A percentile compares a stretch with the other conserved stretches of the same genome.
phyloP scores from a whole-genome alignment of 768 basidiomycete species.

The Russula olivacea region DNA sequence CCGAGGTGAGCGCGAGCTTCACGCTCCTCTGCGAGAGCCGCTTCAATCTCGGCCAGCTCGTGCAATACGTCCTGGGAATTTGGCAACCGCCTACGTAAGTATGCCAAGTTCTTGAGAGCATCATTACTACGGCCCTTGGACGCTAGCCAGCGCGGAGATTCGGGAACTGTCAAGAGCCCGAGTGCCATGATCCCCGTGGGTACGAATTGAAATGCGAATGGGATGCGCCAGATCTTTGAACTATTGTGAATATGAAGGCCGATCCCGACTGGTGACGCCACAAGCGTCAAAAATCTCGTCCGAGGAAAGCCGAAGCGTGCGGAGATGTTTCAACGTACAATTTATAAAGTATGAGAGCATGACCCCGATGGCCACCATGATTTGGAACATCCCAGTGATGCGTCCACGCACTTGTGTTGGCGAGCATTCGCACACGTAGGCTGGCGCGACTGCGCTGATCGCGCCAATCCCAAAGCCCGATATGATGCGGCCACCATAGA shows the following conservation, averaged over 20 bases:
- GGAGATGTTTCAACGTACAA: slow-evolving; percentile 40
- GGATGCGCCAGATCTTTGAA: slow-evolving; percentile 58
- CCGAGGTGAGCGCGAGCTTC: slow-evolving; percentile 60
- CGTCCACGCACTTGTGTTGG: slow-evolving; percentile 84
- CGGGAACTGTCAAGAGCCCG: slow-evolving; percentile 62
- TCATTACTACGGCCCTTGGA: slow-evolving; percentile 51
- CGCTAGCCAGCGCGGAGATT: slow-evolving; percentile 74
- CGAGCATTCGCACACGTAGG: slow-evolving; percentile 81
- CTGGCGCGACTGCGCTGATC: slow-evolving; percentile 78
- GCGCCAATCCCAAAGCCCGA: slow-evolving; percentile 78
- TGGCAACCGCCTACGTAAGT: slow-evolving; percentile 45
- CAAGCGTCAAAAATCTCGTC: not conserved
- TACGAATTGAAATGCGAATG: slow-evolving; percentile 70
- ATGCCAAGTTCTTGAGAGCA: slow-evolving; percentile 56
- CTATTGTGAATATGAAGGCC: slow-evolving; percentile 45
- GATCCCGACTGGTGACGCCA: slow-evolving; percentile 46
- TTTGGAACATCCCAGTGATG: slow-evolving; percentile 82
- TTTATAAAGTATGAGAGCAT: slow-evolving; percentile 84
- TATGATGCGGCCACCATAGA: slow-evolving; percentile 77
- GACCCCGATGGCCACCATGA: slow-evolving; percentile 80
- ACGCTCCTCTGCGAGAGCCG: slow-evolving; percentile 69
- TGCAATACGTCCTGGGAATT: slow-evolving; percentile 44
- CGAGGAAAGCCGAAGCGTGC: not conserved
- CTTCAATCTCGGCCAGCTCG: slow-evolving; percentile 78
- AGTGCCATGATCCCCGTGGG: slow-evolving; percentile 66